phyloP scores from a whole-genome alignment of 805 yeast species.

The Zygotorulaspora danielsina region DNA sequence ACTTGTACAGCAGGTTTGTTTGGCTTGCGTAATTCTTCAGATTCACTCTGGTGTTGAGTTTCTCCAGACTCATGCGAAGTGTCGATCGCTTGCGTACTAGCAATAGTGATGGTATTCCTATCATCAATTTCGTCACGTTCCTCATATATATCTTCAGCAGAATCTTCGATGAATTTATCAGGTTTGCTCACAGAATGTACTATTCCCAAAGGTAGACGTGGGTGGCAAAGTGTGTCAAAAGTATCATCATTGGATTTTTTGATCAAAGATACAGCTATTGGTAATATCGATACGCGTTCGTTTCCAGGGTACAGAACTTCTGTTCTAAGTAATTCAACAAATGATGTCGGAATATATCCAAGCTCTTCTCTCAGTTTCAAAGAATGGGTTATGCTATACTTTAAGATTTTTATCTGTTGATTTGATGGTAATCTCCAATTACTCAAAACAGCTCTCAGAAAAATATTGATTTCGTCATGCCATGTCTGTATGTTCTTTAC shows the following conservation, averaged over 20 bases:
- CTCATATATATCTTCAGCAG: constrained; percentile 32
- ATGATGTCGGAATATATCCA: constrained; percentile 28
- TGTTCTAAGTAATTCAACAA: constrained; percentile 44
- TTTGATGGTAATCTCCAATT: constrained; percentile 55
- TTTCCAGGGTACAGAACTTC: constrained; percentile 66
- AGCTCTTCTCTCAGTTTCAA: constrained; percentile 30
- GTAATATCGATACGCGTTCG: constrained; percentile 61
- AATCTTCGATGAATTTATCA: constrained; percentile 26
- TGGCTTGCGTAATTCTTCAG: background rate
- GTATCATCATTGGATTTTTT: constrained; percentile 44
- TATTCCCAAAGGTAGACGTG: constrained; percentile 60
- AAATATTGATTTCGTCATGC: constrained; percentile 32
- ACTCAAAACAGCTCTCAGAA: constrained; percentile 47
- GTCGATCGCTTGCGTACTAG: background rate
- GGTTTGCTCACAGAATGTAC: constrained; percentile 29
- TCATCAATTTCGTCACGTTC: background rate
- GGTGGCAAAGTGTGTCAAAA: constrained; percentile 61
- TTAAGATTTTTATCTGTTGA: constrained; percentile 55
- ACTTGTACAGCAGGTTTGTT: background rate
- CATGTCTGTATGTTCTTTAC: constrained; percentile 40
- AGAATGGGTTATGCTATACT: constrained; percentile 41
- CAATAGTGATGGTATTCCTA: background rate
- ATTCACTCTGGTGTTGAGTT: background rate
- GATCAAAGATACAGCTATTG: constrained; percentile 57
- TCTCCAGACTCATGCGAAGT: background rate